Conservation (phyloP, 2,329 filamentous ascomycete genomes). For the Alternaria dauci region DNA sequence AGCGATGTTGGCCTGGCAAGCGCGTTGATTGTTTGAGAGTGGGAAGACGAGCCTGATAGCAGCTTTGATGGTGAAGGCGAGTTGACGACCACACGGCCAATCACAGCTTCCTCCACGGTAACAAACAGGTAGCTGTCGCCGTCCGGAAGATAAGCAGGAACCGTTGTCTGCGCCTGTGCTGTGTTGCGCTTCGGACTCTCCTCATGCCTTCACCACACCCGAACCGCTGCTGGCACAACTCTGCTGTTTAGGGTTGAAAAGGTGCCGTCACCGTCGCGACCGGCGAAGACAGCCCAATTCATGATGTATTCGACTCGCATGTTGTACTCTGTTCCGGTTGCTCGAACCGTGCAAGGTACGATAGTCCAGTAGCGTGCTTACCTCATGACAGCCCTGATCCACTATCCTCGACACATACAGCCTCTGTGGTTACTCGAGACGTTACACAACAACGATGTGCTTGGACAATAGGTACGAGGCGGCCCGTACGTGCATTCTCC, state of each 20-base stretch:
- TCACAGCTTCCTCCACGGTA: conserved; percentile 4
- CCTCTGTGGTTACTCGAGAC: background rate
- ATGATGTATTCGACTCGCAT: conserved; percentile 1
- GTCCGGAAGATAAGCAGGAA: background rate
- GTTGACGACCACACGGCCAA: conserved; percentile 10
- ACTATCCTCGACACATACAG: background rate
- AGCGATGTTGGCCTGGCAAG: conserved; percentile 19
- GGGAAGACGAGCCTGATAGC: conserved; percentile 19
- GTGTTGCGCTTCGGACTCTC: conserved; percentile 7
- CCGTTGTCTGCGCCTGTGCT: conserved; percentile 1
- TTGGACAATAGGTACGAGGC: background rate
- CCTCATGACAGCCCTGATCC: conserved; percentile 4
- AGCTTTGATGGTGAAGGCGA: conserved; percentile 26
- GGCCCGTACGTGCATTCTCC: background rate
- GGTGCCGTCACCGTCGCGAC: background rate
- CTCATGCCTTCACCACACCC: conserved; percentile 1
- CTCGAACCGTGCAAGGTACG: conserved; percentile 2
- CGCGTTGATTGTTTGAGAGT: conserved; percentile 27
- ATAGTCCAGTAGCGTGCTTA: background rate
- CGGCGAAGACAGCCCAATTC: background rate
- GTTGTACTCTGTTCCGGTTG: background rate
- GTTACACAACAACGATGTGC: background rate
- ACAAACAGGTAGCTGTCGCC: background rate
- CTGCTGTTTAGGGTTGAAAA: background rate
- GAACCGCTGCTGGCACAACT: background rate